These are phyloP conservation scores for Tetrapisispora taiwanensis DNA, from an alignment of 805 yeast genomes.

Conservation along the genomic window DNA sequence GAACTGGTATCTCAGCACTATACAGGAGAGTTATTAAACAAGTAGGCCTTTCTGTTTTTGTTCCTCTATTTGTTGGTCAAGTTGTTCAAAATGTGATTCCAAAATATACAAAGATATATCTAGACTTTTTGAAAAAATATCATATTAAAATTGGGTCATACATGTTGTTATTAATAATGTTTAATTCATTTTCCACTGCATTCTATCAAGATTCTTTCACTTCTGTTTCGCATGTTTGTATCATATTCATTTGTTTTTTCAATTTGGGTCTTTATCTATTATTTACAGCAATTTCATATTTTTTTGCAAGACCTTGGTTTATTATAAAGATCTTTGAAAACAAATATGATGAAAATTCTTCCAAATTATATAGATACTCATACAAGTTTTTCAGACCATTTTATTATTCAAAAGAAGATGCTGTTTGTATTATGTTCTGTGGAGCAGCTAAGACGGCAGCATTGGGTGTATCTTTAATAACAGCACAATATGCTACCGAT, in stretches of 20 bases:
- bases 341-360: constrained; percentile 37
- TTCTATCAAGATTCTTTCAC: constrained; percentile 75
- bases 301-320: constrained; percentile 51
- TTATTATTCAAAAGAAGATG: constrained; percentile 58
- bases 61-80: constrained; percentile 86
- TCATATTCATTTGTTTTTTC: constrained; percentile 72
- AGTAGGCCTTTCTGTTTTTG: constrained; percentile 71
- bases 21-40: constrained; percentile 79
- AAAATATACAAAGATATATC: constrained; percentile 26
- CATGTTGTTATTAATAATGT: constrained; percentile 69
- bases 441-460: constrained; percentile 95
- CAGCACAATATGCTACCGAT: constrained; percentile 65
- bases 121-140: constrained; percentile 16
- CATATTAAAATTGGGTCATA: constrained; percentile 60
- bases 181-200: constrained; percentile 76
- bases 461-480: constrained; percentile 72
- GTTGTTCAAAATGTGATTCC: constrained; percentile 64
- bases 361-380: constrained; percentile 36
- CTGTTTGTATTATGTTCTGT: constrained; percentile 73
- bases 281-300: constrained; percentile 56
- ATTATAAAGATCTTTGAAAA: constrained; percentile 36
- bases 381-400: constrained; percentile 44
- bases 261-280: constrained; percentile 70
- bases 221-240: constrained; percentile 53
- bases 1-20: constrained; percentile 40